These are phyloP conservation scores for Lactarius hatsudake DNA, from an alignment of 768 basidiomycete genomes.

Conservation along the genomic window DNA sequence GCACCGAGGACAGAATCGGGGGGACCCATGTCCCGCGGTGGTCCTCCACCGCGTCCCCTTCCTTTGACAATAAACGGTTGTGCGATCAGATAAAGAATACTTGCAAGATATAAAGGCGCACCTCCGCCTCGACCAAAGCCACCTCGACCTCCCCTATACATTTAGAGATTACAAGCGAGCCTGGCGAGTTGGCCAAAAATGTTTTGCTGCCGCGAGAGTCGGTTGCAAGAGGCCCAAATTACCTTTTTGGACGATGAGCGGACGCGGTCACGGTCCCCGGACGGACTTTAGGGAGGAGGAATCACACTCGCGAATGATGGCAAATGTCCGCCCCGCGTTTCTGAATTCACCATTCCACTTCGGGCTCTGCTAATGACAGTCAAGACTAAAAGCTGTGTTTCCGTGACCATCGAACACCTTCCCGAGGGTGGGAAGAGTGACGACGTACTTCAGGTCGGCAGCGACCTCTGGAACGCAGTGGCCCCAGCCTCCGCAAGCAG, in stretches of 20 bases:
- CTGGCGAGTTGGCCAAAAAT: not conserved
- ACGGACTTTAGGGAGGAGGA: constrained; percentile 14
- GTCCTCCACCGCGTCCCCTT: constrained; percentile 64
- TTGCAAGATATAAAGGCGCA: constrained; percentile 25
- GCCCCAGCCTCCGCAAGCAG: not conserved
- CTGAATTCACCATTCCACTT: not conserved
- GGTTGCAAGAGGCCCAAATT: not conserved
- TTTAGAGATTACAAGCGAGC: constrained; percentile 28
- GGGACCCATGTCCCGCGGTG: constrained; percentile 69
- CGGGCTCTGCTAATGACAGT: constrained; percentile 4
- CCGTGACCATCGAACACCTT: constrained; percentile 2
- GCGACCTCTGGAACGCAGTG: constrained; percentile 16
- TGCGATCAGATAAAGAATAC: not conserved
- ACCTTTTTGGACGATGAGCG: constrained; percentile 8
- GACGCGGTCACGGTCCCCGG: constrained; percentile 12
- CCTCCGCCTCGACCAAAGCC: constrained; percentile 51
- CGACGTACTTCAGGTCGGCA: constrained; percentile 13
- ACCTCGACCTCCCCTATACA: constrained; percentile 50
- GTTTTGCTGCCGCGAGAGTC: not conserved
- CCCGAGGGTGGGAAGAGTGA: not conserved
- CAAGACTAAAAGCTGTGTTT: constrained; percentile 2
- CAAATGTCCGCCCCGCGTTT: not conserved
- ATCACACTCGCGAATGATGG: constrained; percentile 5
- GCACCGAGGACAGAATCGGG: constrained; percentile 76
- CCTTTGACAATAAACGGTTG: constrained; percentile 34